Conservation (phyloP, 208 protist species). For the Acanthamoeba culbertsoni region DNA sequence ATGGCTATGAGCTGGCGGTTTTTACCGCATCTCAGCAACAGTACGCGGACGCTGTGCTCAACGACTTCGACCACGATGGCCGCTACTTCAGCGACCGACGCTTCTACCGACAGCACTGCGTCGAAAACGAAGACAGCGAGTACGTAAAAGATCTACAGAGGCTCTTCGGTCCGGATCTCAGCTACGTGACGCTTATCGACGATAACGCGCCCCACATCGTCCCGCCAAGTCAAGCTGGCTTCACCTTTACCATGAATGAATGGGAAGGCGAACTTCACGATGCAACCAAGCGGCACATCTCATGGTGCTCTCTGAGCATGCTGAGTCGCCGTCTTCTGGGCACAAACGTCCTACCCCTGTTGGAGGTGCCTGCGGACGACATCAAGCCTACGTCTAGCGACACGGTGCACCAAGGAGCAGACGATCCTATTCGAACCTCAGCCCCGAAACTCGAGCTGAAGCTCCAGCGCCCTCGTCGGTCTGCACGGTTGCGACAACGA, state of each 20-base stretch:
- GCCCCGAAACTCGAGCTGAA: no score
- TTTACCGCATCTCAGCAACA: background rate
- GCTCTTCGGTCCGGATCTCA: background rate
- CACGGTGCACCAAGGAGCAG: no score
- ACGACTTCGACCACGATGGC: background rate
- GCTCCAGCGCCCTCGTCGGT: no score
- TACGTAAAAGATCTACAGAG: background rate
- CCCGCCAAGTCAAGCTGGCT: background rate
- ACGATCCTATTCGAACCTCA: no score
- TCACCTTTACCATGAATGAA: background rate
- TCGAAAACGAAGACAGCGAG: background rate
- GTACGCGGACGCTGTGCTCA: background rate
- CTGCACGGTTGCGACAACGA: no score
- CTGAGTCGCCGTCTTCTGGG: no score
- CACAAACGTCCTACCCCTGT: no score
- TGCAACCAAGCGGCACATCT: no score
- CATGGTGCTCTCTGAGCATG: no score
- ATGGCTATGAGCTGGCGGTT: background rate
- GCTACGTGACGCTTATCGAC: background rate
- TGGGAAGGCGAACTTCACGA: background rate
- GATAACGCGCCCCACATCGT: background rate
- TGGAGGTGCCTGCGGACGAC: no score
- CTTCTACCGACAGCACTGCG: background rate
- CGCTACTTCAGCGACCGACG: background rate
- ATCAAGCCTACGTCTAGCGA: no score